Base-by-base conservation (phyloP, 768 basidiomycete genomes). In the Wakefieldia striispora region DNA sequence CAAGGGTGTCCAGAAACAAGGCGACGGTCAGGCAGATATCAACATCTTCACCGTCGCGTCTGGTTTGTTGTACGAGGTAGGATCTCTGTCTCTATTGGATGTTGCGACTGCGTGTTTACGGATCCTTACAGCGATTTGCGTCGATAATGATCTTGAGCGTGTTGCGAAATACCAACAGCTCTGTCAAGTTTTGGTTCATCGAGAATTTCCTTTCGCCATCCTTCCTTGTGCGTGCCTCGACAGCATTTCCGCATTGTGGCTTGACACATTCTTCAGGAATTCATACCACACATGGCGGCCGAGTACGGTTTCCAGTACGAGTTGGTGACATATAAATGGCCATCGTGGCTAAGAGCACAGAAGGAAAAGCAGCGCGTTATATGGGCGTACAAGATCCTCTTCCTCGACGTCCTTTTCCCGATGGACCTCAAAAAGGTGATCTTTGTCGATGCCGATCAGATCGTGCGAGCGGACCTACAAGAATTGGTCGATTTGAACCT, bases 171-270 rank as follows among this genome's bases (percentile, higher is more conserved):
- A 98, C 97, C 16, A 84, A 93, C 17, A 89, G 87, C 61, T 88
- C 83, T 23, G 95, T 99, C 68, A 99, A 99, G 68, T 99, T 98
- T 72, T 98, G 97, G 97, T 98, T 98, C 71, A 98, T 99, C 55
- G 91, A 97, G 66, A 98, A 99, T 72, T 99, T 99, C 80, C 78
- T 98, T 13, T 98, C 95, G 0, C 97, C 95, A 1, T 89, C 94
- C 0, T 99, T 99, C 81, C 71, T 97, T 50, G 93, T 91, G 57
- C 59, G 82, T 73, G 8, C 4, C 40, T 53, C 14, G 24, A 17
- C 7, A 9, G 13, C 20, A 16, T 13, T 48, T 34, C 10, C 9
- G 11, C 35, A 37, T 12, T 37, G 33, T 17, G 42, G 39, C 36
- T 40, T 43, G 29, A 53, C 24, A 33, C 20, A 40, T 12, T 16